A percentile compares a stretch with the other conserved stretches of the same genome.
Evolutionary conservation across 768 basidiomycete genomes (phyloP).

Genomic region (Lentinula sp.): DNA sequence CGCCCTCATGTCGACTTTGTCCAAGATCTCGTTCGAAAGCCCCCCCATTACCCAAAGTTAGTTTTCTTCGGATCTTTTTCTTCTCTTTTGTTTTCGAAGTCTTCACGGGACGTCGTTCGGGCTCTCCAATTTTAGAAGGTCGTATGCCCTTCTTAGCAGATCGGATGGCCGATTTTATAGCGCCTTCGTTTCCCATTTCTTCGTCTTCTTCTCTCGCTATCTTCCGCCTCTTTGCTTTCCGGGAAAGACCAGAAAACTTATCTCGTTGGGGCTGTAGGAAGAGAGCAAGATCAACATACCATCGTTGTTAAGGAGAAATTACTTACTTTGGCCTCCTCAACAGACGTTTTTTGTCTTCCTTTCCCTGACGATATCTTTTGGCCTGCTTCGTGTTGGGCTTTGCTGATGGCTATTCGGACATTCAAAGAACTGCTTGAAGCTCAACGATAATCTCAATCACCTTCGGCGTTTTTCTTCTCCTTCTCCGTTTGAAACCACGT

Average conservation of each 20-base stretch:
- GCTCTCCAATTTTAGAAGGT: constrained; percentile 69
- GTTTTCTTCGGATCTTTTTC: constrained; percentile 25
- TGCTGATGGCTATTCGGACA: constrained; percentile 57
- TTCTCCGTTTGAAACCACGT: constrained; percentile 97
- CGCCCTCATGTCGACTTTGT: constrained; percentile 45
- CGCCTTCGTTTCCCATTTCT: constrained; percentile 45
- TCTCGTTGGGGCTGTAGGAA: constrained; percentile 62
- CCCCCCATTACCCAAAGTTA: constrained; percentile 23
- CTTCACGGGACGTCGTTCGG: constrained; percentile 25
- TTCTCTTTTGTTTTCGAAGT: constrained; percentile 19
- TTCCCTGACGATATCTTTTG: constrained; percentile 28
- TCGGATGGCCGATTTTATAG: constrained; percentile 72
- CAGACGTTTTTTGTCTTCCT: constrained; percentile 29
- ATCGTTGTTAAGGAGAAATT: neutral
- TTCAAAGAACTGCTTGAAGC: constrained; percentile 1
- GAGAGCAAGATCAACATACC: neutral
- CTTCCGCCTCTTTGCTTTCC: constrained; percentile 83
- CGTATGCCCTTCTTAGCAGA: constrained; percentile 76
- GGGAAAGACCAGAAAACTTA: constrained; percentile 77
- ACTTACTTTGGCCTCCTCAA: constrained; percentile 36
- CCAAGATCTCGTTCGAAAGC: constrained; percentile 61
- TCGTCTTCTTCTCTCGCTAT: constrained; percentile 79
- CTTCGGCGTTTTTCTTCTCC: constrained; percentile 77
- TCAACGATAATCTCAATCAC: constrained; percentile 30
- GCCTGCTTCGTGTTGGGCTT: constrained; percentile 63